phyloP scores from a whole-genome alignment of 352 stramenopile species.

The Phytophthora podocarpi region DNA sequence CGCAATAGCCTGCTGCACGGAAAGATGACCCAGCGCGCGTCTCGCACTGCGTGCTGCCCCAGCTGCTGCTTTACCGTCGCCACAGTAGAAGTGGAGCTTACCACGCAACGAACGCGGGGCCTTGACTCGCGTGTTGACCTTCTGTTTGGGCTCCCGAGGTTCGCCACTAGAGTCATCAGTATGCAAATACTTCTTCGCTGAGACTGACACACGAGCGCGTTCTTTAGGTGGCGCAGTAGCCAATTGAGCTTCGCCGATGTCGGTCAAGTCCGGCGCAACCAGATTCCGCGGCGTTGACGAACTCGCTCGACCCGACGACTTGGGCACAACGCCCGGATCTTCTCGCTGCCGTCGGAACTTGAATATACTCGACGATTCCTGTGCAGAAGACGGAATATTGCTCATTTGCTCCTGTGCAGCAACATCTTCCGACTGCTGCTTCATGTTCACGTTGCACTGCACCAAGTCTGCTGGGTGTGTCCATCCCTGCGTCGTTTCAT shows the following conservation, averaged over 20 bases:
- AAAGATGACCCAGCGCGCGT: constrained; percentile 45
- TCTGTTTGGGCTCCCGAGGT: constrained; percentile 1
- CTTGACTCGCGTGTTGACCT: constrained; percentile 15
- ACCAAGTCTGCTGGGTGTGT: constrained; percentile 7
- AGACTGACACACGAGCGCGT: neutral
- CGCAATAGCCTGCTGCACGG: constrained; percentile 58
- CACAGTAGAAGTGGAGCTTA: constrained; percentile 34
- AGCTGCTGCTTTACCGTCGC: constrained; percentile 13
- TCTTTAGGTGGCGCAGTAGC: constrained; percentile 16
- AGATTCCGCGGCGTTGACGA: constrained; percentile 41
- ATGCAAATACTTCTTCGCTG: constrained; percentile 31
- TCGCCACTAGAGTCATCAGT: neutral
- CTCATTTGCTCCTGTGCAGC: constrained; percentile 4
- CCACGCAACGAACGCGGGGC: constrained; percentile 28
- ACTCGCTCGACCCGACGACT: constrained; percentile 25
- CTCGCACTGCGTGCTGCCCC: constrained; percentile 19
- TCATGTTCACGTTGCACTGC: no score
- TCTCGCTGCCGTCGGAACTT: constrained; percentile 38
- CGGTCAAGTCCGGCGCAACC: constrained; percentile 40
- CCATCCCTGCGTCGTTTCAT: constrained; percentile 31
- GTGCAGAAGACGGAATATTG: constrained; percentile 1
- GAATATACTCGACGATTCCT: constrained; percentile 32
- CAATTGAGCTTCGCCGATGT: constrained; percentile 8
- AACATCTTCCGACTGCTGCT: constrained; percentile 11
- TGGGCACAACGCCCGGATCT: constrained; percentile 11